Base-by-base conservation (phyloP, 73 alveolate genomes). In the Symbiodinium natans region DNA sequence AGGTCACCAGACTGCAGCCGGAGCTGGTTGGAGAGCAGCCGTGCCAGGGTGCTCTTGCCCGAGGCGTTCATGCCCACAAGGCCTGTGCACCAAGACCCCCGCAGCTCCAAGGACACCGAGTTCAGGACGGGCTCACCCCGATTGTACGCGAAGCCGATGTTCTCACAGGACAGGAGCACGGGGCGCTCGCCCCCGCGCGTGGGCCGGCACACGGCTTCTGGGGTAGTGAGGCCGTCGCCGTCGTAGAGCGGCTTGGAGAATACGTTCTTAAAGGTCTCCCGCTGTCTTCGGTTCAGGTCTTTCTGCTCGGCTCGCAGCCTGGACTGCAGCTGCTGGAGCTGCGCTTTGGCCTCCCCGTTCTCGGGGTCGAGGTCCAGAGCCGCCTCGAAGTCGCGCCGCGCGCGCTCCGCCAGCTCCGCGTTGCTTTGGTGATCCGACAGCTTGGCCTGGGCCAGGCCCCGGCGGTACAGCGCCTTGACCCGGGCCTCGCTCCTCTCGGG, bases 21-120 rank as follows among this genome's bases (percentile, higher is more conserved):
- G 36, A 23, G 29, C 80, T 63, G 80, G 33, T 29, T 29, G 80
- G 36, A 63, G 80, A 63, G 80, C 80, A 63, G 80, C 27, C 80
- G 33, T 63, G 80, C 80, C 80, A 27, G 80, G 43, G 95, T 88
- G 43, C 74, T 88, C 86, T 88, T 88, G 33, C 95, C 95, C 25
- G 95, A 56, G 48, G 95, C 95, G 36, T 88, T 88, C 48, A 88
- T 36, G 19, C 95, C 95, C 86, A 88, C 95, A 75, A 88, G 33
- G 33, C 95, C 95, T 83, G 74, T 33, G 95, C 95, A 88, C 41
- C 95, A 82, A 3, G 86, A 86, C 13, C 11, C 75, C 38, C 95
- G 59, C 29, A 88, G 71, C 85, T 88, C 86, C 59, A 88, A 11
- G 19, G 39, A 39, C 29, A 88, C 86, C 25, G 86, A 36, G 42